phyloP scores from a whole-genome alignment of 306 rosid species.

The Lupinus albus region DNA sequence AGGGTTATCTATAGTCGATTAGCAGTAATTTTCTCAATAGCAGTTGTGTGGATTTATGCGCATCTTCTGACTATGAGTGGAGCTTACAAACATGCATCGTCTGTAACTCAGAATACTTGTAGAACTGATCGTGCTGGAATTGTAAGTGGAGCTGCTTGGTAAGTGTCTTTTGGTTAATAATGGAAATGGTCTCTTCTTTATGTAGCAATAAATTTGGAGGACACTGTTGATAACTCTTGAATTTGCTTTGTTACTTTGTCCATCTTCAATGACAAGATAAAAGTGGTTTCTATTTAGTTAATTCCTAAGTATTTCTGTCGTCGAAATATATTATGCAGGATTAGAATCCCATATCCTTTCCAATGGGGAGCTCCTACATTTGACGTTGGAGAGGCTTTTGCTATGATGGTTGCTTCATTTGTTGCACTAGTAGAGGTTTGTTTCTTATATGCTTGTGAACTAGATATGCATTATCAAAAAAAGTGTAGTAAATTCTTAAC shows the following conservation, averaged over 20 bases:
- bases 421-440: constrained; percentile 90
- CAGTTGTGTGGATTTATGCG: constrained; percentile 86
- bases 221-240: constrained; percentile 21
- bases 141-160: constrained; percentile 86
- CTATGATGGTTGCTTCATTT: constrained; percentile 93
- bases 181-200: constrained; percentile 5
- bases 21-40: constrained; percentile 82
- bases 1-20: constrained; percentile 65
- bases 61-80: constrained; percentile 86
- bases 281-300: constrained; percentile 7
- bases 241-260: neutral
- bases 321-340: constrained; percentile 56
- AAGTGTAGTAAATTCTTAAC: constrained; percentile 22
- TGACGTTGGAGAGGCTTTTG: constrained; percentile 93
- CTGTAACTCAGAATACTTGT: constrained; percentile 67
- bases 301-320: constrained; percentile 21
- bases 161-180: constrained; percentile 34
- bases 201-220: neutral
- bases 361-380: constrained; percentile 99
- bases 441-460: constrained; percentile 28
- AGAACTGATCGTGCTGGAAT: constrained; percentile 95
- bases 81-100: constrained; percentile 68
- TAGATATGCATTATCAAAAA: constrained; percentile 17
- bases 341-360: constrained; percentile 88
- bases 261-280: constrained; percentile 16